Conservation (phyloP, 2,329 filamentous ascomycete genomes). For the Sporothrix brasiliensis region DNA sequence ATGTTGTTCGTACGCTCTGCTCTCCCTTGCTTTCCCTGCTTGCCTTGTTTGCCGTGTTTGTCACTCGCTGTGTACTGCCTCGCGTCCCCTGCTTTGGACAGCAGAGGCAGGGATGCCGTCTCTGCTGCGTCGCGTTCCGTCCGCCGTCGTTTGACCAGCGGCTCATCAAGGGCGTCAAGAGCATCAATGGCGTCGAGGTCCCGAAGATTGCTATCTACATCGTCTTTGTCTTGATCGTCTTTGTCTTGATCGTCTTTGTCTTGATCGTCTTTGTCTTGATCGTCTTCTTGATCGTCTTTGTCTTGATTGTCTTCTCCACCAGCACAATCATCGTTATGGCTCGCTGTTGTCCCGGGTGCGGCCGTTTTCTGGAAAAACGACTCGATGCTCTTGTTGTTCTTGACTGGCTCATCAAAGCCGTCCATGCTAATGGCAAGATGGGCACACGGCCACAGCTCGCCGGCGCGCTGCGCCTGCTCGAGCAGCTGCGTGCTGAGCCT, state of each 20-base stretch:
- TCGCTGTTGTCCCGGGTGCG: background rate
- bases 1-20: background rate
- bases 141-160: conserved; percentile 32
- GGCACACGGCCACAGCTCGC: conserved; percentile 84
- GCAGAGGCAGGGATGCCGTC: background rate
- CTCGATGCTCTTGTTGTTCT: conserved; percentile 82
- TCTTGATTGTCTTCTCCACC: background rate
- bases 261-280: background rate
- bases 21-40: background rate
- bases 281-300: no score
- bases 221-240: background rate
- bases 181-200: background rate
- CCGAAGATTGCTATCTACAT: background rate
- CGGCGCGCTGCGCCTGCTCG: conserved; percentile 75
- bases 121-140: background rate
- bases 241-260: background rate
- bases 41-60: background rate
- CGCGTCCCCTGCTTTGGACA: background rate
- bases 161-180: background rate
- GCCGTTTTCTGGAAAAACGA: conserved; percentile 61
- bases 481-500: conserved; percentile 76
- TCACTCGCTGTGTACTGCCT: background rate
- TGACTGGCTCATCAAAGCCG: conserved; percentile 88
- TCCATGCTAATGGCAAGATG: conserved; percentile 85
- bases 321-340: background rate